A percentile compares a stretch with the other conserved stretches of the same genome.
These are phyloP conservation scores for Tulasnella sp. DNA, from an alignment of 768 basidiomycete species.

Conservation along the genomic window DNA sequence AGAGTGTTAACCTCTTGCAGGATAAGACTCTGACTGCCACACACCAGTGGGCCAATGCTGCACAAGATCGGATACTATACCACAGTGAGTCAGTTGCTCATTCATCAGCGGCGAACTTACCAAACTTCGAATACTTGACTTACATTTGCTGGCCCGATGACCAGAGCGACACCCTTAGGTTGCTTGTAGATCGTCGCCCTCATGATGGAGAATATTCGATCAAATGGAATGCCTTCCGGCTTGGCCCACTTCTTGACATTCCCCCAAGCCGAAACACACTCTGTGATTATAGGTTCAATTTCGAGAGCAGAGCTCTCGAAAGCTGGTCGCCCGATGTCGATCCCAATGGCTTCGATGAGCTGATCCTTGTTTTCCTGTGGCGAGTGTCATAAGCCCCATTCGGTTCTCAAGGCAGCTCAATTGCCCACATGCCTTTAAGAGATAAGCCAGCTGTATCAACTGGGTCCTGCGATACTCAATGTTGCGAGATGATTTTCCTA, in stretches of 20 bases:
- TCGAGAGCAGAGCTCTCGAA: conserved; percentile 50
- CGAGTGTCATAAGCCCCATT: conserved; percentile 27
- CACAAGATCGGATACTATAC: not conserved
- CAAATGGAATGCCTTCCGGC: conserved; percentile 43
- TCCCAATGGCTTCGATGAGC: not conserved
- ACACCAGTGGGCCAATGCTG: conserved; percentile 39
- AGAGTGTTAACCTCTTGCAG: not conserved
- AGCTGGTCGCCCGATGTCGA: not conserved
- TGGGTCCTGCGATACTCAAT: conserved; percentile 63
- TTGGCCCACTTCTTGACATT: conserved; percentile 67
- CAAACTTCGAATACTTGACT: conserved; percentile 17
- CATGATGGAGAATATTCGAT: conserved; percentile 40
- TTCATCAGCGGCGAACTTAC: not conserved
- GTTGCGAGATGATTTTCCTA: conserved; percentile 49
- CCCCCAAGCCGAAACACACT: conserved; percentile 41
- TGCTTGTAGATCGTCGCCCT: conserved; percentile 54
- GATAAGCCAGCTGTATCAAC: conserved; percentile 49
- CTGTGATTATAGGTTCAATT: conserved; percentile 40
- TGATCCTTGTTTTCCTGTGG: not conserved
- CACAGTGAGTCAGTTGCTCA: not conserved
- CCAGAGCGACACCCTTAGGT: conserved; percentile 38
- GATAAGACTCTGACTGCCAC: no score
- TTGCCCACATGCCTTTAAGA: conserved; percentile 16
- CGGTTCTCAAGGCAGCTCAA: no score
- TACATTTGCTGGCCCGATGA: conserved; percentile 21